Base-by-base conservation (phyloP, 352 stramenopile species). In the Globisporangium irregulare region DNA sequence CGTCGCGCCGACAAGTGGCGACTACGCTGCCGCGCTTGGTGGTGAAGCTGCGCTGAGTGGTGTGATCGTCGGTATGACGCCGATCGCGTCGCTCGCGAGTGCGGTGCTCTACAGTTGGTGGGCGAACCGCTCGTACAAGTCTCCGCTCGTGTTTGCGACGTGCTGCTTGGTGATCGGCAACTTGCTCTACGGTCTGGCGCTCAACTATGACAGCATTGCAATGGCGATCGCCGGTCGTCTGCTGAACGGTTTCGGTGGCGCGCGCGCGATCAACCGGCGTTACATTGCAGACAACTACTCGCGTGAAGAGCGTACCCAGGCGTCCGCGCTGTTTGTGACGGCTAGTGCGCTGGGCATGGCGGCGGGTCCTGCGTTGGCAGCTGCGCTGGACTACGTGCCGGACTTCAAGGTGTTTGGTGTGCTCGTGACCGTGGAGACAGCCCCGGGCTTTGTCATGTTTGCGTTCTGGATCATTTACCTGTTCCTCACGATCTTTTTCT, bases 51-150 rank as follows among this genome's bases (percentile, higher is more conserved):
- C 94, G 5, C 84, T 98, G 69, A 97, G 88, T 27, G 93, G 94
- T 55, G 85, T 98, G 10, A 98, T 99, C 61, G 97, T 99, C 69
- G 97, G 96, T 63, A 98, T 98, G 94, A 99, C 97, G 20, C 94
- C 97, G 15, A 87, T 98, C 46, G 95, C 97, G n/a, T 97, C 96
- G 14, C 90, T 98, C 68, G 67, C 95, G 32, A 97, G 92, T 59
- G 95, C 94, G 0, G 76, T 99, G 24, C 77, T 98, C 15, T 99
- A 98, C 80, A 97, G 86, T 63, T 98, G 93, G 91, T 98, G 92
- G 92, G 91, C 91, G 20, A 98, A 98, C 73, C 86, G 76, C 5
- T 96, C 87, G 65, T 98, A 97, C 77, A 93, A 92, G 68, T 68
- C 54, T 18, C 93, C 92, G 41, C 72, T 98, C n/a, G 67, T 94